Conservation (phyloP, 805 yeast species). For the Metschnikowia rubicola region DNA sequence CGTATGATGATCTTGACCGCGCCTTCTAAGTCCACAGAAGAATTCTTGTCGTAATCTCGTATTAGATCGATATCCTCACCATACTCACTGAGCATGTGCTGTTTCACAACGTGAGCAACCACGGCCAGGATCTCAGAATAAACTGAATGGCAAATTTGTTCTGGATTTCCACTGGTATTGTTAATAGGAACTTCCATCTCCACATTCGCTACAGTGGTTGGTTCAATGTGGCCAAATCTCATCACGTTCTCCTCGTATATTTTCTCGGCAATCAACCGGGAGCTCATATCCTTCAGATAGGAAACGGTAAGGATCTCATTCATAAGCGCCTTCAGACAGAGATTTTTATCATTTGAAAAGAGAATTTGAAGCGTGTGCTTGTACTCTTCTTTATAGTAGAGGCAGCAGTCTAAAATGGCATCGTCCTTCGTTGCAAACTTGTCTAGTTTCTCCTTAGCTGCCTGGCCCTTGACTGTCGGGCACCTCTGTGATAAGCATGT, state of each 20-base stretch:
- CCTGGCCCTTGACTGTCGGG: conserved; percentile 62
- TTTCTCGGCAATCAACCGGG: conserved; percentile 39
- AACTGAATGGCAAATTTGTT: conserved; percentile 19
- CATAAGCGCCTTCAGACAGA: conserved; percentile 72
- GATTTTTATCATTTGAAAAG: conserved; percentile 78
- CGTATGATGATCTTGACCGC: conserved; percentile 39
- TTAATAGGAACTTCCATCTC: conserved; percentile 10
- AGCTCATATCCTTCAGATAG: conserved; percentile 43
- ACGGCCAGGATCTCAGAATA: conserved; percentile 41
- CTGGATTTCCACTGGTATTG: background rate
- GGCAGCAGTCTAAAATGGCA: conserved; percentile 80
- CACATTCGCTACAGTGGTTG: conserved; percentile 1
- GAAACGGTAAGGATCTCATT: conserved; percentile 65
- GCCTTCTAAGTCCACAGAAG: conserved; percentile 36
- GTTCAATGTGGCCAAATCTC: conserved; percentile 21
- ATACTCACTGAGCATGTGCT: conserved; percentile 50
- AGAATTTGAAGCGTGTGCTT: conserved; percentile 47
- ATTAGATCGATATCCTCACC: conserved; percentile 54
- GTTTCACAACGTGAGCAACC: conserved; percentile 45
- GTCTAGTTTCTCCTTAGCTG: conserved; percentile 50
- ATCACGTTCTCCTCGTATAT: conserved; percentile 35
- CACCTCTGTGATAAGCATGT: conserved; percentile 49
- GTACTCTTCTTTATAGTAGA: conserved; percentile 49
- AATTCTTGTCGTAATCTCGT: conserved; percentile 41
- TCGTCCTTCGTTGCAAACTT: conserved; percentile 59